These are phyloP conservation scores for Ceratobasidium sp. DNA, from an alignment of 1,284 basidiomycete species.

Conservation along the genomic window DNA sequence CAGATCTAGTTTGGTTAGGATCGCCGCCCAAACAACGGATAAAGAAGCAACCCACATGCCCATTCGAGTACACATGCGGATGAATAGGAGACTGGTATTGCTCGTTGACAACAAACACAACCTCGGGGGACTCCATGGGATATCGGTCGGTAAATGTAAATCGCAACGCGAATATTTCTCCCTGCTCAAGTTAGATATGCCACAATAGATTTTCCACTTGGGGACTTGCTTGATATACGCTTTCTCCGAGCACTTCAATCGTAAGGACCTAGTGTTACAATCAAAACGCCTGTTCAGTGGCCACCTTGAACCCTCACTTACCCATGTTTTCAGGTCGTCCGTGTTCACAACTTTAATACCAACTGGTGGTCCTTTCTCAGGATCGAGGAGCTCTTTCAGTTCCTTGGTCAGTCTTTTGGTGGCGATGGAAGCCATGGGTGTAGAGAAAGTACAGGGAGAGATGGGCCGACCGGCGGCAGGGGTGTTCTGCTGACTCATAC, in stretches of 20 bases:
- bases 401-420: slow-evolving; percentile 73
- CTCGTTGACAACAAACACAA: slow-evolving; percentile 75
- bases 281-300: slow-evolving; percentile 7
- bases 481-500: not conserved
- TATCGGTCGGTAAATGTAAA: slow-evolving; percentile 78
- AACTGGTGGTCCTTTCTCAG: slow-evolving; percentile 47
- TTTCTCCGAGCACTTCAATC: slow-evolving; percentile 80
- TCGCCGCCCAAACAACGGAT: slow-evolving; percentile 9
- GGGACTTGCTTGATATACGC: slow-evolving; percentile 65
- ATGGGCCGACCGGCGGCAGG: not conserved
- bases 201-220: not conserved
- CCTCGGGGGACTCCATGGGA: slow-evolving; percentile 82
- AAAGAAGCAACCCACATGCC: slow-evolving; percentile 63
- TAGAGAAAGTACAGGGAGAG: not conserved
- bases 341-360: slow-evolving; percentile 73
- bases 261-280: slow-evolving; percentile 54
- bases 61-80: slow-evolving; percentile 87
- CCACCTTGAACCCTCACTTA: slow-evolving; percentile 32
- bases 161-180: slow-evolving; percentile 74
- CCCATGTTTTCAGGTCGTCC: slow-evolving; percentile 76
- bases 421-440: slow-evolving; percentile 66
- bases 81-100: slow-evolving; percentile 69
- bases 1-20: slow-evolving; percentile 57
- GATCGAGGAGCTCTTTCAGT: slow-evolving; percentile 56
- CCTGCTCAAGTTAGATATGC: slow-evolving; percentile 53